Base-by-base conservation (phyloP, 208 protist species). In the Crithidia fasciculata region DNA sequence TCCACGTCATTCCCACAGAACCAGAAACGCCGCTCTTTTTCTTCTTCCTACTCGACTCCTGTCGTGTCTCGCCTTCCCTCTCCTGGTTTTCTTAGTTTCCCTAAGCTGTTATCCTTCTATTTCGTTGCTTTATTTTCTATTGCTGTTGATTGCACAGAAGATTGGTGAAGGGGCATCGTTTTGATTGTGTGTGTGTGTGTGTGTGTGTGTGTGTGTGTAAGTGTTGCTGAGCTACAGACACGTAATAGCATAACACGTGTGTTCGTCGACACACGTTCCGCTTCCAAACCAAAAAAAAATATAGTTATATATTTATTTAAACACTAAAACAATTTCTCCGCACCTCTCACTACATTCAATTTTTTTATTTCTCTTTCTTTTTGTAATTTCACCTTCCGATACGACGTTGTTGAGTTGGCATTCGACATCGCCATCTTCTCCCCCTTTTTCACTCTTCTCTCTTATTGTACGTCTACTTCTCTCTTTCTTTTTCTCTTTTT, bases 401-500 rank as follows among this genome's bases (percentile, higher is more conserved):
- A 28, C 28, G 28, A 28, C 45, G 45, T 49, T 8, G 7, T 8
- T 49, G 45, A 15, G 45, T 49, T 49, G 7, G 45, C 12, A 15
- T 15, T 49, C 45, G 7, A 15, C 12, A 13, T 2, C 12, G 9
- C 7, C 19, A 13, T 59, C 3, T 59, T 19, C 49, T 61, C 18
- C 12, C n/a, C 45, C 45, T 69, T 63, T 39, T 37, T 63, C 36
- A 19, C 18, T 50, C n/a, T 41, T 66, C 16, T 55, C 8, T 50
- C 15, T 66, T 39, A 41, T 58, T 69, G 36, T 52, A 50, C 57
- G 40, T 71, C 13, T 71, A 13, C n/a, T 9, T 57, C 52, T 49
- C 65, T 61, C 59, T 68, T 68, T 44, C 53, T 36, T 8, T 65
- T 7, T 54, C 13, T 68, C 37, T 45, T 18, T 60, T 50, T 76